Conservation (phyloP, 2,329 filamentous ascomycete species). For the Nemania serpens region DNA sequence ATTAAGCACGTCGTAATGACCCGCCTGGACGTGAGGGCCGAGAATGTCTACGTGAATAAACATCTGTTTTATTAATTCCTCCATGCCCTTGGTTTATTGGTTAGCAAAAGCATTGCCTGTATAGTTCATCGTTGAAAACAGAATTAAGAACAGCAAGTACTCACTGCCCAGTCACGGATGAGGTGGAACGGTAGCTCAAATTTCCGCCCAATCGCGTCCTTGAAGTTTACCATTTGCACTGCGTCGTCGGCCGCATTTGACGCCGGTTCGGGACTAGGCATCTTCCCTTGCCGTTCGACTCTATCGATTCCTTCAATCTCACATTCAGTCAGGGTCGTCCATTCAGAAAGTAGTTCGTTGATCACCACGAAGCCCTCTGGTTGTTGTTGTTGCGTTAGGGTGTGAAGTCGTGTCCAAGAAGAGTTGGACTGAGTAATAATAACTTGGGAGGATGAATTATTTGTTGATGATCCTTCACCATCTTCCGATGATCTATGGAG, state of each 20-base stretch:
- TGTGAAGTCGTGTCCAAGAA: neutral
- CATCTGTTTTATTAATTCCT: conserved; percentile 9
- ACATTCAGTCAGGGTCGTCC: conserved; percentile 16
- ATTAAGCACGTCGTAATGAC: conserved; percentile 9
- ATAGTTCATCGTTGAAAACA: neutral
- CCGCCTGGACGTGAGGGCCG: conserved; percentile 3
- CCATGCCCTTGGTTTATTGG: conserved; percentile 3
- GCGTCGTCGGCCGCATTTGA: neutral
- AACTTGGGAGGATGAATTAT: neutral
- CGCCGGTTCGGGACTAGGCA: neutral
- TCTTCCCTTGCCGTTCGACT: neutral
- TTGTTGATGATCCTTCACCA: too few relatives aligned
- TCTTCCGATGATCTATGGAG: too few relatives aligned
- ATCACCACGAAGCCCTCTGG: neutral
- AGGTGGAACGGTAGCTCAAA: conserved; percentile 3
- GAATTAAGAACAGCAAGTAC: neutral
- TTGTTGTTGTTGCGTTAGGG: neutral
- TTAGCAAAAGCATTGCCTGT: neutral
- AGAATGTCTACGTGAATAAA: conserved; percentile 6
- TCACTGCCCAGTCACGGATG: conserved; percentile 1
- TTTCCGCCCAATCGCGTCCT: conserved; percentile 3
- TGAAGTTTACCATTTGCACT: neutral
- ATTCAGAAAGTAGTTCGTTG: conserved; percentile 16
- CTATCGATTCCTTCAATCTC: neutral
- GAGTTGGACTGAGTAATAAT: neutral